A percentile compares a stretch with the other conserved stretches of the same genome.
These are phyloP conservation scores for Paratrypanosoma confusum DNA, from an alignment of 208 protist species.

Conservation along the genomic window DNA sequence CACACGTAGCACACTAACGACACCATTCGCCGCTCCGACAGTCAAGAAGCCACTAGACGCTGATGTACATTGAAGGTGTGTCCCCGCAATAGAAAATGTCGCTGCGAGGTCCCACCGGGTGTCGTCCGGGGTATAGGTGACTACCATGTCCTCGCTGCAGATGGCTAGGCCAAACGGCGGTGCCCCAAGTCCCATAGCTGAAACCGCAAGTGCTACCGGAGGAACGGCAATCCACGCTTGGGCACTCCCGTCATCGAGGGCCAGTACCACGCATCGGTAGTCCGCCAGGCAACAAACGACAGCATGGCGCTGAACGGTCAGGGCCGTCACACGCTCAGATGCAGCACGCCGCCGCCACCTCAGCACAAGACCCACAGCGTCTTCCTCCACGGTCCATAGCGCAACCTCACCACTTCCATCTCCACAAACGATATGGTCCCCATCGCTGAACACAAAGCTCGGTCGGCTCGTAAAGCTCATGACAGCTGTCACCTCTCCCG, in stretches of 20 bases:
- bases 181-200: too few species aligned
- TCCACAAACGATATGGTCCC: conserved; percentile 59
- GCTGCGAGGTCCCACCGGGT: too few species aligned
- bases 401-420: conserved; percentile 61
- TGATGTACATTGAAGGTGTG: too few species aligned
- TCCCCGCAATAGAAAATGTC: too few species aligned
- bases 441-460: conserved; percentile 52
- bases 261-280: conserved; percentile 30
- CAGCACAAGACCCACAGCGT: conserved; percentile 6
- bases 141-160: too few species aligned
- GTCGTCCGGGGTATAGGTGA: too few species aligned
- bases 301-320: conserved; percentile 27
- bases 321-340: conserved; percentile 34
- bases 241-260: conserved; percentile 39
- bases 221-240: too few species aligned
- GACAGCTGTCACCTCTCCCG: conserved; percentile 31
- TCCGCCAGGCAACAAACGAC: conserved; percentile 57
- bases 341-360: conserved; percentile 42
- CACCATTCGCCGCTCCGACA: conserved; percentile 49
- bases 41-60: conserved; percentile 34
- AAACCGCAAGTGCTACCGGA: too few species aligned
- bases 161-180: too few species aligned
- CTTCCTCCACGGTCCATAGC: conserved; percentile 40
- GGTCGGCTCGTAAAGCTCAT: conserved; percentile 45
- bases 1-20: conserved; percentile 52